phyloP scores from a whole-genome alignment of 2,329 filamentous ascomycete genomes.

The Diaporthe amygdali region DNA sequence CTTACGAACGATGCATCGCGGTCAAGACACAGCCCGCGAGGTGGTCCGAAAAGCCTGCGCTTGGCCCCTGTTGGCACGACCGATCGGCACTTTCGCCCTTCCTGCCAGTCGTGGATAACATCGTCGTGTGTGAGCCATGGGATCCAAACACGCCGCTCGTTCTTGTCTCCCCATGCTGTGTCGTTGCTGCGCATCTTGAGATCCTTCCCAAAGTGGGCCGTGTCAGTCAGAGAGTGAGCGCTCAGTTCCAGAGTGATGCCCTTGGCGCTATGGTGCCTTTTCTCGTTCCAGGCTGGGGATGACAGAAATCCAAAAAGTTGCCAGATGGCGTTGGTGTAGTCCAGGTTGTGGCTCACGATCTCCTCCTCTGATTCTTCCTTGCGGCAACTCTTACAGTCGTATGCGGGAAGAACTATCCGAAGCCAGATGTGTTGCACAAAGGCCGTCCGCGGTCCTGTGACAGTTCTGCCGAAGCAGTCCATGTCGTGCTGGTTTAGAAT shows the following conservation, averaged over 20 bases:
- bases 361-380: background rate
- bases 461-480: background rate
- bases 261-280: background rate
- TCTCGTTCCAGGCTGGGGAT: background rate
- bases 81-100: background rate
- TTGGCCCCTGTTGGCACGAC: background rate
- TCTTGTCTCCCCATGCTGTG: background rate
- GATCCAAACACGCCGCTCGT: background rate
- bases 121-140: background rate
- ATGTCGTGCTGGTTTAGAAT: background rate
- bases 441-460: background rate
- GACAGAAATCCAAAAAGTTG: background rate
- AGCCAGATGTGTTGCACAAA: background rate
- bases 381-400: background rate
- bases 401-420: background rate
- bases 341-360: background rate
- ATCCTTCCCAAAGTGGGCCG: background rate
- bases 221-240: background rate
- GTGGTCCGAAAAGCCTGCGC: background rate
- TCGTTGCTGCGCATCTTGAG: background rate
- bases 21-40: background rate
- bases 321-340: background rate
- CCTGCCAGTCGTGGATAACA: background rate
- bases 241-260: background rate
- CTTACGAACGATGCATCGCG: background rate